Conservation (phyloP, 768 basidiomycete species). For the Boletellus sp. region DNA sequence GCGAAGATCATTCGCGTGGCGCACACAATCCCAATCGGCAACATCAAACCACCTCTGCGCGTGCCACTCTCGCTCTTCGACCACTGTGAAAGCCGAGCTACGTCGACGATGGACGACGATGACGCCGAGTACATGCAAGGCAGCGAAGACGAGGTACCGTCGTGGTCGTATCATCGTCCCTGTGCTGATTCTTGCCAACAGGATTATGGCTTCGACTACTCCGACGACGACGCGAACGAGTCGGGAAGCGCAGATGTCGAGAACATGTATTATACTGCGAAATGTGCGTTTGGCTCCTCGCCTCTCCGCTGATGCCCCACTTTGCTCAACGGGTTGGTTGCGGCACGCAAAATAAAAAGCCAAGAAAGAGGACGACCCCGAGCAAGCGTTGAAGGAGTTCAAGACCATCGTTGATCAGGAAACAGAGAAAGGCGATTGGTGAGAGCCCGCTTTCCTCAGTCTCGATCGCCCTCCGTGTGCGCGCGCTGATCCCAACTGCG, state of each 20-base stretch:
- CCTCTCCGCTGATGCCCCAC: background rate
- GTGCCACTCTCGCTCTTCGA: slow-evolving; percentile 8
- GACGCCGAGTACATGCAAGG: slow-evolving; percentile 94
- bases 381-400: slow-evolving; percentile 89
- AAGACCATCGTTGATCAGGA: slow-evolving; percentile 85
- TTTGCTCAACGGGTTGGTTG: no score
- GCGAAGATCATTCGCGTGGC: no score
- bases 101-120: slow-evolving; percentile 74
- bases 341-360: slow-evolving; percentile 41
- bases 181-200: slow-evolving; percentile 26
- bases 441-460: slow-evolving; percentile 18
- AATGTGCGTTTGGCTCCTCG: slow-evolving; percentile 54
- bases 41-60: no score
- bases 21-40: no score
- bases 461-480: background rate
- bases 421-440: slow-evolving; percentile 94
- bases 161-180: slow-evolving; percentile 11
- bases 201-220: slow-evolving; percentile 97
- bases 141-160: slow-evolving; percentile 74
- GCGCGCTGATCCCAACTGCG: background rate
- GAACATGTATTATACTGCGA: slow-evolving; percentile 98
- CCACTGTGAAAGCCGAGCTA: background rate
- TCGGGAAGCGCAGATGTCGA: slow-evolving; percentile 85
- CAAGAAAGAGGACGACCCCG: slow-evolving; percentile 91
- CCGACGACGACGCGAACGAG: slow-evolving; percentile 81